Conservation (phyloP, 495 filamentous ascomycete species). For the Trichocladium uniseriatum region DNA sequence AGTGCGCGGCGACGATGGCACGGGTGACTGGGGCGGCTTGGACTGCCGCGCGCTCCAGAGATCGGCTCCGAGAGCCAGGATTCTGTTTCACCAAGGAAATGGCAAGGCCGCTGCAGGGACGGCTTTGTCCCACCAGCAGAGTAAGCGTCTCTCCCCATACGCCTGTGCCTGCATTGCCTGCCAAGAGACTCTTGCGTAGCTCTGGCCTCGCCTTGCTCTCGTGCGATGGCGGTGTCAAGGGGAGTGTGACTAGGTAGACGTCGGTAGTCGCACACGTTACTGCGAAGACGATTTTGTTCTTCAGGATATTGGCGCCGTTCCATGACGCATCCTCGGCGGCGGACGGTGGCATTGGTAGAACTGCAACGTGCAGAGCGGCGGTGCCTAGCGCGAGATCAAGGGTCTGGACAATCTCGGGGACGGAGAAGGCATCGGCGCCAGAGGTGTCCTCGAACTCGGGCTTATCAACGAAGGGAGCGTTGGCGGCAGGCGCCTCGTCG, state of each 20-base stretch:
- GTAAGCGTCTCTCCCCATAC: constrained; percentile 55
- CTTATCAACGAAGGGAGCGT: constrained; percentile 31
- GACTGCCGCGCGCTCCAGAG: constrained; percentile 24
- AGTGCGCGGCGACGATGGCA: constrained; percentile 45
- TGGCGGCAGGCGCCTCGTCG: constrained; percentile 46
- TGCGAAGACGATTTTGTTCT: constrained; percentile 57
- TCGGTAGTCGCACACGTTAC: constrained; percentile 61
- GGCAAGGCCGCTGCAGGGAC: constrained; percentile 54
- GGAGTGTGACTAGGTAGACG: constrained; percentile 61
- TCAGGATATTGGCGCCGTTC: constrained; percentile 51
- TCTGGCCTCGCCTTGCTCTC: constrained; percentile 42
- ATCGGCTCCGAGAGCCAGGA: constrained; percentile 24
- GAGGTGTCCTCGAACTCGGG: constrained; percentile 41
- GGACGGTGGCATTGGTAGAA: constrained; percentile 43
- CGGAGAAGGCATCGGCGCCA: constrained; percentile 32
- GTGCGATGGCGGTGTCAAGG: constrained; percentile 63
- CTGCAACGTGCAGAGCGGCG: constrained; percentile 49
- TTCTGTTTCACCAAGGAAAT: constrained; percentile 52
- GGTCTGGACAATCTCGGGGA: constrained; percentile 50
- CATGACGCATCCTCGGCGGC: constrained; percentile 40
- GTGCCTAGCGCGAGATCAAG: constrained; percentile 60
- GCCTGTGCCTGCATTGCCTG: constrained; percentile 41
- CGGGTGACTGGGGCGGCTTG: constrained; percentile 14
- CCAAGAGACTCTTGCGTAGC: constrained; percentile 34
- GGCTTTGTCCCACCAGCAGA: constrained; percentile 48